Conservation (phyloP, 2,329 filamentous ascomycete genomes). For the Cucurbitaria berberidis region DNA sequence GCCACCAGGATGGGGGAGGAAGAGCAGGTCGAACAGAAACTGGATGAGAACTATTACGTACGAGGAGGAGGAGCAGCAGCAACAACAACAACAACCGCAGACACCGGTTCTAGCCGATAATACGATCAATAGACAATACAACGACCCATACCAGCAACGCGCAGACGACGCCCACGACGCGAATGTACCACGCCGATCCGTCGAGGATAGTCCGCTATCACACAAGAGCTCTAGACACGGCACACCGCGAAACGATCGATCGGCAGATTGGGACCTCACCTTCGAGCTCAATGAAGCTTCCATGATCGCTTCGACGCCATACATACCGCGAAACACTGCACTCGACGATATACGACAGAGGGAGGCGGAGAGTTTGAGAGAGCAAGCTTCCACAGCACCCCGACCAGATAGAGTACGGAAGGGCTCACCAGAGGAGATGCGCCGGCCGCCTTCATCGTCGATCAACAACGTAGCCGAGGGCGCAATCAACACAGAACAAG, state of each 20-base stretch:
- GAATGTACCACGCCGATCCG: slow-evolving; percentile 49
- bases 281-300: slow-evolving; percentile 55
- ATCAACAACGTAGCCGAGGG: slow-evolving; percentile 3
- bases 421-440: slow-evolving; percentile 35
- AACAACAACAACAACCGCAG: slow-evolving; percentile 15
- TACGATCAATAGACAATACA: slow-evolving; percentile 11
- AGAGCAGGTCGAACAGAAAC: slow-evolving; percentile 48
- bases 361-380: slow-evolving; percentile 50
- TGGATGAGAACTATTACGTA: slow-evolving; percentile 52
- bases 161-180: slow-evolving; percentile 22
- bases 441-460: slow-evolving; percentile 19
- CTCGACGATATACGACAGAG: slow-evolving; percentile 53
- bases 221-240: slow-evolving; percentile 38
- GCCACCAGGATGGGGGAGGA: slow-evolving; percentile 57
- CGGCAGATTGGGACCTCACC: slow-evolving; percentile 44
- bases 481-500: slow-evolving; percentile 11
- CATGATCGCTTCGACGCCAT: slow-evolving; percentile 57
- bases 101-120: slow-evolving; percentile 24
- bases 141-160: slow-evolving; percentile 12
- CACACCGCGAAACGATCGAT: slow-evolving; percentile 32
- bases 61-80: slow-evolving; percentile 36
- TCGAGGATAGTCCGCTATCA: slow-evolving; percentile 53
- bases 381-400: slow-evolving; percentile 40
- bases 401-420: slow-evolving; percentile 37
- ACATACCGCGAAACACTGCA: slow-evolving; percentile 48